phyloP scores from a whole-genome alignment of 2,329 filamentous ascomycete genomes.

The Mariannaea elegans region DNA sequence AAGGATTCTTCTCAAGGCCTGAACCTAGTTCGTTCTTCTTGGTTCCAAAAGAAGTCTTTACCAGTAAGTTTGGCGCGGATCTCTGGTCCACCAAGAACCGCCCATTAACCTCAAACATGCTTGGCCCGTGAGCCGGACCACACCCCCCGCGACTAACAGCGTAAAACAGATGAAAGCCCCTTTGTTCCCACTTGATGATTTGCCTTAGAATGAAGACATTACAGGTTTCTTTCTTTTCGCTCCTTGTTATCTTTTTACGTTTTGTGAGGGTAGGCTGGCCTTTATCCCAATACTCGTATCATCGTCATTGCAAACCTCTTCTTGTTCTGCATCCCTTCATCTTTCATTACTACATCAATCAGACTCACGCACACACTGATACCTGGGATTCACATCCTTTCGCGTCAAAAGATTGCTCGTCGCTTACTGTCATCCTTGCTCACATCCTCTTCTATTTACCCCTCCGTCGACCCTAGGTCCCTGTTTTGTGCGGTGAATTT shows the following conservation, averaged over 20 bases:
- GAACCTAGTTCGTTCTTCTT: conserved; percentile 6
- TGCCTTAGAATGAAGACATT: not conserved
- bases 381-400: conserved; percentile 28
- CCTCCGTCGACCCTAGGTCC: conserved; percentile 34
- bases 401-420: conserved; percentile 31
- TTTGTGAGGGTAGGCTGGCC: conserved; percentile 7
- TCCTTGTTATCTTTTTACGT: not conserved
- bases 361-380: not conserved
- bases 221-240: not conserved
- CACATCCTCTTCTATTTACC: conserved; percentile 21
- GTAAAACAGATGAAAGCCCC: conserved; percentile 25
- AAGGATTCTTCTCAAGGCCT: conserved; percentile 29
- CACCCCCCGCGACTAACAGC: conserved; percentile 12
- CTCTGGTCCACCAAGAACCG: conserved; percentile 36
- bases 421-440: conserved; percentile 37
- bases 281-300: conserved; percentile 7
- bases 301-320: not conserved
- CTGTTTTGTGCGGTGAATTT: conserved; percentile 36
- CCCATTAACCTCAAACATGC: conserved; percentile 63
- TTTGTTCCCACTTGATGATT: conserved; percentile 15
- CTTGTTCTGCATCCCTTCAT: not conserved
- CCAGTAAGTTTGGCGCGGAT: conserved; percentile 23
- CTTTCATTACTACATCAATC: not conserved
- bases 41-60: not conserved
- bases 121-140: conserved; percentile 31